These are phyloP conservation scores for Fusarium buharicum DNA, from an alignment of 2,329 filamentous ascomycete genomes.

Conservation along the genomic window DNA sequence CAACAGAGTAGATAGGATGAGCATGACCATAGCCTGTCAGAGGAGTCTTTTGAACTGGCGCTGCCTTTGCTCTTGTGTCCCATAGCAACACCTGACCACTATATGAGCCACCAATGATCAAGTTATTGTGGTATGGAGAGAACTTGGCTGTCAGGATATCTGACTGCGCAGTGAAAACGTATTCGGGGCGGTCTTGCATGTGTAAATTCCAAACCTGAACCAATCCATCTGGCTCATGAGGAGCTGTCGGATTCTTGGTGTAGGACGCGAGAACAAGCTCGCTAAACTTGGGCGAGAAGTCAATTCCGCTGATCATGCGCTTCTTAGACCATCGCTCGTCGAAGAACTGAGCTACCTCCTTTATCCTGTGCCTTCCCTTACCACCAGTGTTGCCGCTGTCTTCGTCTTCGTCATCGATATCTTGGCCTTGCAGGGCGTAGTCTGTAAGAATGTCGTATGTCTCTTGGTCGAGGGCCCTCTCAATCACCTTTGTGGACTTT, in stretches of 20 bases:
- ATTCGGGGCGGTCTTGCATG: slow-evolving; percentile 93
- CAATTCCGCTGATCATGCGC: slow-evolving; percentile 93
- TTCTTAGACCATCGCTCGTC: slow-evolving; percentile 97
- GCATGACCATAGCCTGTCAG: slow-evolving; percentile 95
- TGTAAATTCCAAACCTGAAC: slow-evolving; percentile 98
- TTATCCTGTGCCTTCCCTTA: slow-evolving; percentile 78
- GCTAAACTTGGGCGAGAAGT: slow-evolving; percentile 95
- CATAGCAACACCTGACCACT: slow-evolving; percentile 95
- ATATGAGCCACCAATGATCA: slow-evolving; percentile 96
- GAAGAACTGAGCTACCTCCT: slow-evolving; percentile 92
- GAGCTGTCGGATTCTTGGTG: slow-evolving; percentile 95
- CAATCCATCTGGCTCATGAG: slow-evolving; percentile 91
- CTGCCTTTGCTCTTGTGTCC: slow-evolving; percentile 91
- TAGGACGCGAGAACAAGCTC: slow-evolving; percentile 94
- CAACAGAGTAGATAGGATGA: slow-evolving; percentile 93
- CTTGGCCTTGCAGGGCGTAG: slow-evolving; percentile 84
- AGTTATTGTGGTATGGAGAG: slow-evolving; percentile 96
- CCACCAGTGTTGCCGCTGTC: slow-evolving; percentile 75
- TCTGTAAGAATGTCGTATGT: slow-evolving; percentile 93
- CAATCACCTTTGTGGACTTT: slow-evolving; percentile 94
- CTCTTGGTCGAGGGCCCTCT: slow-evolving; percentile 92
- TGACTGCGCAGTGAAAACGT: slow-evolving; percentile 94
- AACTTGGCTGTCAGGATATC: slow-evolving; percentile 96
- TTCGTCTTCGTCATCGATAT: slow-evolving; percentile 84
- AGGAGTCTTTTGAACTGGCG: slow-evolving; percentile 94